These are phyloP conservation scores for Carex scoparia DNA, from an alignment of 176 grass and related monocot genomes.

Conservation along the genomic window DNA sequence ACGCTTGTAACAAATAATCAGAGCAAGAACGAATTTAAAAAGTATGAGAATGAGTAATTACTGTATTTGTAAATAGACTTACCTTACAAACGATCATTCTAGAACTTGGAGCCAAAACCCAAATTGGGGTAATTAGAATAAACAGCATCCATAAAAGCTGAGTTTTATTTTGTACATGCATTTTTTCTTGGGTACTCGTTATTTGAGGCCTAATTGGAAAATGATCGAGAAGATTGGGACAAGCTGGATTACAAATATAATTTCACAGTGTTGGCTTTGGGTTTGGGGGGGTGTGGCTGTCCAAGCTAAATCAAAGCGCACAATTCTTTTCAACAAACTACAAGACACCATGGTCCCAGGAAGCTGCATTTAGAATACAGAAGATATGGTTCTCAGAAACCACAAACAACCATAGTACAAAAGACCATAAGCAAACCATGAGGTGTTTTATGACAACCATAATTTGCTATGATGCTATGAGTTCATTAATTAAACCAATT, in stretches of 20 bases:
- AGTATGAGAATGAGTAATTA: background rate
- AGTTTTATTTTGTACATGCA: background rate
- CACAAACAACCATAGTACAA: background rate
- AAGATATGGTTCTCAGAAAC: background rate
- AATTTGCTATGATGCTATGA: background rate
- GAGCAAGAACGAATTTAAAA: conserved; percentile 23
- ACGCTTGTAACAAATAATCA: conserved; percentile 23
- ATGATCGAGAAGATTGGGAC: background rate
- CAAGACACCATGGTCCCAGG: background rate
- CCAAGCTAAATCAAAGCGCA: background rate
- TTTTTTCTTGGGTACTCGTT: background rate
- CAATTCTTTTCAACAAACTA: background rate
- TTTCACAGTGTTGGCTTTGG: background rate
- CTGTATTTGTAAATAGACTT: conserved; percentile 3
- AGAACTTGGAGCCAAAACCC: background rate
- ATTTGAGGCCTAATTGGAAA: no score
- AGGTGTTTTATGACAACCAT: background rate
- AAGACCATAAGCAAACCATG: background rate
- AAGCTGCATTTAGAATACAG: background rate
- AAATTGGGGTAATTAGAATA: background rate
- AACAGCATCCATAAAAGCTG: background rate
- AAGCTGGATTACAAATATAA: background rate
- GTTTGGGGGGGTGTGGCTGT: background rate
- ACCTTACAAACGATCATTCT: background rate
- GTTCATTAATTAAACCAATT: background rate